A percentile compares a stretch with the other conserved stretches of the same genome.
These are phyloP conservation scores for Tolypocladium amazonense DNA, from an alignment of 2,329 filamentous ascomycete genomes.

Conservation along the genomic window DNA sequence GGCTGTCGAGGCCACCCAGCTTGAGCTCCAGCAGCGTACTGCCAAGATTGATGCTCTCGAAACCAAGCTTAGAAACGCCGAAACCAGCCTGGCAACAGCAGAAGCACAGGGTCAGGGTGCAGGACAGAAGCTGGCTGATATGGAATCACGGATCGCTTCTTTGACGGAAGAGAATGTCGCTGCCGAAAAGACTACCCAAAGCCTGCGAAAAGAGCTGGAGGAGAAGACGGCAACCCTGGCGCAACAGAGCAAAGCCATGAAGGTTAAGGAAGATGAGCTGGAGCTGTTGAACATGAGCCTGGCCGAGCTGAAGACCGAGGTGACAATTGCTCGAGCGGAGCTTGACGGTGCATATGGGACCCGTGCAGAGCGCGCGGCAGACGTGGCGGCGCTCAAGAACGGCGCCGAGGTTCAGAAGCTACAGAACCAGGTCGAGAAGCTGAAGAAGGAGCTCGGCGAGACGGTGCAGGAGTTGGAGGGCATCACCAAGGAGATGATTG, in stretches of 20 bases:
- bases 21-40: slow-evolving; percentile 22
- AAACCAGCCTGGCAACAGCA: slow-evolving; percentile 11
- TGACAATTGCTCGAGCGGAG: slow-evolving; percentile 50
- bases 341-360: slow-evolving; percentile 51
- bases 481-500: slow-evolving; percentile 41
- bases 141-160: slow-evolving; percentile 21
- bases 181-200: slow-evolving; percentile 16
- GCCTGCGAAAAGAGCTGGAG: slow-evolving; percentile 14
- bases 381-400: slow-evolving; percentile 43
- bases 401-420: slow-evolving; percentile 34
- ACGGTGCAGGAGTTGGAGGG: slow-evolving; percentile 42
- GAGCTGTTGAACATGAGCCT: slow-evolving; percentile 40
- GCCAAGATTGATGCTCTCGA: slow-evolving; percentile 30
- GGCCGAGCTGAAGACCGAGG: slow-evolving; percentile 50
- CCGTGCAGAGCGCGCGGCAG: slow-evolving; percentile 46
- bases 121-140: slow-evolving; percentile 16
- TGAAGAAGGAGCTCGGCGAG: slow-evolving; percentile 38
- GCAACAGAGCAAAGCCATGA: slow-evolving; percentile 30
- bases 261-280: slow-evolving; percentile 39
- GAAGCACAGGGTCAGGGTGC: slow-evolving; percentile 30
- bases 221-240: slow-evolving; percentile 7
- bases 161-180: slow-evolving; percentile 13
- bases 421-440: slow-evolving; percentile 34
- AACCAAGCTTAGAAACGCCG: slow-evolving; percentile 4
- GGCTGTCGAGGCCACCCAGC: slow-evolving; percentile 12